A percentile compares a stretch with the other conserved stretches of the same genome.
Evolutionary conservation across 2,329 filamentous ascomycete genomes (phyloP).

Genomic region (Penicillium rolfsii): DNA sequence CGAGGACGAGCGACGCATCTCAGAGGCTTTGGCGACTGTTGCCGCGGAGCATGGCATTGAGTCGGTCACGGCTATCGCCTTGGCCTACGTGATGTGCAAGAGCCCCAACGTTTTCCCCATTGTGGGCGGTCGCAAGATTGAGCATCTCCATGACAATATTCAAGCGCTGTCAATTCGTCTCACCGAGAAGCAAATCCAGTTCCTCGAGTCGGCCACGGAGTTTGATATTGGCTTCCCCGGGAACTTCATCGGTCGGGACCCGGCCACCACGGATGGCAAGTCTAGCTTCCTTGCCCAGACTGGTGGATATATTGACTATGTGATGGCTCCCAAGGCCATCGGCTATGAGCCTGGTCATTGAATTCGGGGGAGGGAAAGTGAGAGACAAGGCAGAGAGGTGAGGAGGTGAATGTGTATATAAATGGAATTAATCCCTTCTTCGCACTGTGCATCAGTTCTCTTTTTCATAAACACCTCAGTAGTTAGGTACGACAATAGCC

Average conservation of each 20-base stretch:
- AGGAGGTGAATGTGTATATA: background rate
- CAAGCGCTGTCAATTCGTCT: conserved; percentile 48
- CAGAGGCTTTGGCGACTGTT: conserved; percentile 63
- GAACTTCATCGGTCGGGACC: conserved; percentile 55
- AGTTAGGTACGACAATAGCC: background rate
- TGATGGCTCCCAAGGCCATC: conserved; percentile 26
- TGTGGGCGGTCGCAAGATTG: conserved; percentile 69
- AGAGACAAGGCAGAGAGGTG: background rate
- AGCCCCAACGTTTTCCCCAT: conserved; percentile 74
- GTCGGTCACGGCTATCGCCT: conserved; percentile 64
- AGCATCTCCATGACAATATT: conserved; percentile 59
- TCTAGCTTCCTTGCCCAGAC: conserved; percentile 8
- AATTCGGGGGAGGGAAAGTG: background rate
- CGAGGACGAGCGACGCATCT: conserved; percentile 57
- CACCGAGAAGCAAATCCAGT: conserved; percentile 63
- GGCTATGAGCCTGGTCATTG: conserved; percentile 22
- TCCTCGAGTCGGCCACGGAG: conserved; percentile 64
- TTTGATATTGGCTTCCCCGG: conserved; percentile 71
- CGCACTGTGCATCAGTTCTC: background rate
- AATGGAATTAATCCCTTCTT: background rate
- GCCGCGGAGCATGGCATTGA: conserved; percentile 60
- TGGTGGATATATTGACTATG: conserved; percentile 26
- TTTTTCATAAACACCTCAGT: background rate
- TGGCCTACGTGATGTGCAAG: conserved; percentile 77
- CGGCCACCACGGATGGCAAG: conserved; percentile 29